Evolutionary conservation across 768 basidiomycete species (phyloP), one percentile per base, ranked within the genome.

Genomic region (Rhizopogon vinicolor): DNA sequence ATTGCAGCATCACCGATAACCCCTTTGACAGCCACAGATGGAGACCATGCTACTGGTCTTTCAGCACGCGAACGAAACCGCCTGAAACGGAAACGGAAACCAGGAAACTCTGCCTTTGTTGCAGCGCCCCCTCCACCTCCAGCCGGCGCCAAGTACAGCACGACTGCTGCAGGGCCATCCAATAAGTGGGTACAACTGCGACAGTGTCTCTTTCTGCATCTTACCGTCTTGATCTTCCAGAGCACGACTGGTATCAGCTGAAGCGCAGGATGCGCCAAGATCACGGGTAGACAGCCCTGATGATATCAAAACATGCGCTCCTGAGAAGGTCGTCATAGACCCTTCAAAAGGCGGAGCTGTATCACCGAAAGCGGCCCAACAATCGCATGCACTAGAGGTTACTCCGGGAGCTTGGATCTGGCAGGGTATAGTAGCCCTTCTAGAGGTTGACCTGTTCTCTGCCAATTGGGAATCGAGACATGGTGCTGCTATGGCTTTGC

Each of bases 1-100:
- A 74, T 68, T 1, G 70, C 60, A 35, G 76, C 80, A 2, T 79
- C 85, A 0, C 83, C 85, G 0, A 72, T 82, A 8, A 74, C 78
- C 14, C 64, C 69, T 6, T 51, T 63, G 3, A 68, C 72, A 5
- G 69, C 74, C 3, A 69, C 70, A 10, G 81, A 84, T 42, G 29
- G 58, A 7, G 58, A 73, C 12, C 84, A 86, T 58, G 58, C 76
- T 4, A 73, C 65, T 42, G 81, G 80, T 6, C 74, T 98, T 44
- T 97, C 94, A 33, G 93, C 93, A 10, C 85, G 97, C 52, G 96
- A 98, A 71, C 84, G 90, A 33, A 97, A 97, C 67, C 83, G 95
- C 45, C 75, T 98, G 33, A 99, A 99, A 70, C 82, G 97, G 29
- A 98, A 98, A 67, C 88, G 95, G 54, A 97, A 95, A 64, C 79